phyloP scores from a whole-genome alignment of 1,284 basidiomycete species.

The Irpex sp. region DNA sequence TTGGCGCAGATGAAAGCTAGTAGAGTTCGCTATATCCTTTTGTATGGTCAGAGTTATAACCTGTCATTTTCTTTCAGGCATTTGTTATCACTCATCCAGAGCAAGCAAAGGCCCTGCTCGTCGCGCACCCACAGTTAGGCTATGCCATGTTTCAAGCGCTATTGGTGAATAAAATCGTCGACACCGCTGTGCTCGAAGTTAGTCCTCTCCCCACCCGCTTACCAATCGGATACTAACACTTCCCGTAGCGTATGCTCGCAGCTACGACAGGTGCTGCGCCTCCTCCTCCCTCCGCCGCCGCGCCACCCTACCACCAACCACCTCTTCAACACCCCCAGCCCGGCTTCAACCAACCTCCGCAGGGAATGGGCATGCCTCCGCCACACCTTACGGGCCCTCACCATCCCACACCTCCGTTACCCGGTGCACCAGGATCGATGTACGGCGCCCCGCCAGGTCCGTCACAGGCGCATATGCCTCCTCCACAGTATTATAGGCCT shows the following conservation, averaged over 20 bases:
- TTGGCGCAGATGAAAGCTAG: conserved; percentile 95
- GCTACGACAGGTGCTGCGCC: conserved; percentile 30
- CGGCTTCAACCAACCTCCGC: conserved; percentile 29
- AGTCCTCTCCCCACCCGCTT: conserved; percentile 18
- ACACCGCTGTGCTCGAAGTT: conserved; percentile 77
- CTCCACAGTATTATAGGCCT: conserved; percentile 20
- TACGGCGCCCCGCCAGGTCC: conserved; percentile 42
- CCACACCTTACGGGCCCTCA: conserved; percentile 14
- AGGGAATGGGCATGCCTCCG: conserved; percentile 22
- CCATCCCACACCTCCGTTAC: conserved; percentile 29
- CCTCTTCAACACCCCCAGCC: conserved; percentile 27
- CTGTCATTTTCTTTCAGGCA: conserved; percentile 46
- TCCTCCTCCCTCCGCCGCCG: conserved; percentile 12
- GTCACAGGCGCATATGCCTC: conserved; percentile 27
- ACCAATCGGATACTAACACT: not conserved
- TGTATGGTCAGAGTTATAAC: not conserved
- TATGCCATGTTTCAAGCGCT: conserved; percentile 97
- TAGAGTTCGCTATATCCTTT: not conserved
- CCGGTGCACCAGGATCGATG: conserved; percentile 22
- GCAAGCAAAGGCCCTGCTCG: conserved; percentile 79
- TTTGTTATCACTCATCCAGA: conserved; percentile 92
- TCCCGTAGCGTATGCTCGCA: conserved; percentile 57
- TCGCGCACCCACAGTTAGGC: conserved; percentile 87
- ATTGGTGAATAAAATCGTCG: conserved; percentile 92
- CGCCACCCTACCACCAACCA: conserved; percentile 7